Evolutionary conservation across 345 rosid genomes (phyloP), one percentile per base, ranked within the genome.

Genomic region (Salix dunnii): DNA sequence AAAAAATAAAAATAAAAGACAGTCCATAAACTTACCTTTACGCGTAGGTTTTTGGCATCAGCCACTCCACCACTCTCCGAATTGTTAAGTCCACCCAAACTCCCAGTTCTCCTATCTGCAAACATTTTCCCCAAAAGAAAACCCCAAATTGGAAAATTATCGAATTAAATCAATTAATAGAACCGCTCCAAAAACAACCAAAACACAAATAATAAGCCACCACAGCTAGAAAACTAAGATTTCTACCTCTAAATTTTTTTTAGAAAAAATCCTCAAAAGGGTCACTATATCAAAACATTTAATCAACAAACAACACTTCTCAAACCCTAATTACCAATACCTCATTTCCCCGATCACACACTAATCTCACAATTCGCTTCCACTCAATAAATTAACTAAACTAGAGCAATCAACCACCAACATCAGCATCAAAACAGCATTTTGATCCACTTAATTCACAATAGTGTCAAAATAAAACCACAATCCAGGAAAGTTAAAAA

Each of bases 31-130:
- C 2, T 75, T 65, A 94, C 98, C 97, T 94, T 94, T 1, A 91
- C 97, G 38, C 98, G 98, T 71, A 94, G 85, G 79, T 88, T 91
- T 75, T 92, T 92, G 0, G 95, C 87, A 77, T 92, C 98, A 46
- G 80, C 33, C 25, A 82, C 76, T 38, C 74, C 90, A 11, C 80
- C 82, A 74, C 73, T 86, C 58, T 91, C 98, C 3, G 87, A 74
- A 71, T 73, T 77, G 74, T 75, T 91, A 74, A 91, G 86, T 80
- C 92, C 91, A 82, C 85, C 76, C 30, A 87, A 78, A 65, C 83
- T 77, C 77, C 93, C 92, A 68, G 97, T 82, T 78, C 80, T 88
- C 85, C 97, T 88, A 75, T 85, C 97, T 87, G 82, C 81, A 77
- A 82, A 30, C 80, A 70, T 69, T 63, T 58, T 7, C 72, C 35